Base-by-base conservation (phyloP, 73 alveolate genomes). In the Paraurostyla sp. region DNA sequence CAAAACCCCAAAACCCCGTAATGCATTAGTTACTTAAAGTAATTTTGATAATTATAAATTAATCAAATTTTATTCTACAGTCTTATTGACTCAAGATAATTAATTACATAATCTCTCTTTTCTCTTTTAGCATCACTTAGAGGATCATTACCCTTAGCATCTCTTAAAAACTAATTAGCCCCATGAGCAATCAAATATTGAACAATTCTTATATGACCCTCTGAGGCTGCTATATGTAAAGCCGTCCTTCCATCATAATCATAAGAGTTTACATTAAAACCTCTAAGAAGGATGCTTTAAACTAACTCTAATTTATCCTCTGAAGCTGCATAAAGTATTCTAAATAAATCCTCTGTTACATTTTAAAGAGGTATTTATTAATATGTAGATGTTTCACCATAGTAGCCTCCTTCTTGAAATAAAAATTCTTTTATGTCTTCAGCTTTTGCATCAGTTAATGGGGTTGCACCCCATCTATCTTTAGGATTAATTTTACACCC, bases 401-500 rank as follows among this genome's bases (percentile, higher is more conserved):
- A 22, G 2, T 7, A 23, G 7, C 59, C 82, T 35, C 82, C 82
- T 4, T 65, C 18, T 65, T 32, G 16, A 2, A 65, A 1, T 65
- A 85, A 69, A 33, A 56, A 49, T 32, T 88, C 88, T n/a, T 32
- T 27, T 27, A 80, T 18, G 13, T 84, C 60, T 32, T 33, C 57
- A 11, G 18, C 48, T 40, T 63, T 33, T 0, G 95, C 95, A 46
- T 88, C 68, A 54, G 81, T 52, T 29, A 82, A 35, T 0, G 95
- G 92, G 30, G 89, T 90, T 52, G 68, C 52, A 9, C 92, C 92
- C 95, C 95, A 90, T 69, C 90, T 80, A 49, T 90, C 95, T 51
- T 63, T 80, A 32, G 80, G 84, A 68, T 57, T 63, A 15, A 56
- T 32, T 80, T 90, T 83, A 23, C 29, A 81, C 18, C 58, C 69